A percentile compares a stretch with the other conserved stretches of the same genome.
phyloP scores from a whole-genome alignment of 164 flowering plant species.

The Magnolia kwangsiensis region DNA sequence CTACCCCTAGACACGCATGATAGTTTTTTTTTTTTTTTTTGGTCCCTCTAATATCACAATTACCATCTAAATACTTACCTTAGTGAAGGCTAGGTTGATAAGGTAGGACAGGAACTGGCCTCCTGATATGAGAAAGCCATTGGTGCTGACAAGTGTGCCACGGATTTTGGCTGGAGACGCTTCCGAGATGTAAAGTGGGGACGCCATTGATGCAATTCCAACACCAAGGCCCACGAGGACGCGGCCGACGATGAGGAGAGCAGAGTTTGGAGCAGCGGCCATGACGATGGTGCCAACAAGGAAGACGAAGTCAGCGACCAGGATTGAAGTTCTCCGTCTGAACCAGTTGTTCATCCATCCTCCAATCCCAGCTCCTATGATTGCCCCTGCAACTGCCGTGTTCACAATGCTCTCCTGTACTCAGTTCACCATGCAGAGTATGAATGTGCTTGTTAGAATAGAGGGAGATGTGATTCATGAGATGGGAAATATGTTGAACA shows the following conservation, averaged over 20 bases:
- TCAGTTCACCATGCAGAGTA: neutral
- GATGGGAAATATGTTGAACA: neutral
- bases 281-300: conserved; percentile 53
- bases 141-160: conserved; percentile 65
- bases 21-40: too few species aligned
- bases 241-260: conserved; percentile 47
- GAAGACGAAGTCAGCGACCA: conserved; percentile 60
- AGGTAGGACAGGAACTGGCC: conserved; percentile 75
- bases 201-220: conserved; percentile 69
- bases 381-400: conserved; percentile 68
- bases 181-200: conserved; percentile 67
- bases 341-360: conserved; percentile 56
- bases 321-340: conserved; percentile 40
- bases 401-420: conserved; percentile 62
- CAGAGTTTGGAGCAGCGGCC: conserved; percentile 51
- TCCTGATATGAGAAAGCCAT: conserved; percentile 69
- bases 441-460: neutral
- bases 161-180: conserved; percentile 60
- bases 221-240: conserved; percentile 62
- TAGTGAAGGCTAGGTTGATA: conserved; percentile 62
- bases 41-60: neutral
- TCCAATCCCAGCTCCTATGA: conserved; percentile 61
- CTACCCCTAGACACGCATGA: too few species aligned
- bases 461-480: neutral
- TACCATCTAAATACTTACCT: conserved; percentile 24